A percentile compares a stretch with the other conserved stretches of the same genome.
phyloP scores from a whole-genome alignment of 2,329 filamentous ascomycete species.

The Colletotrichum limetticola region DNA sequence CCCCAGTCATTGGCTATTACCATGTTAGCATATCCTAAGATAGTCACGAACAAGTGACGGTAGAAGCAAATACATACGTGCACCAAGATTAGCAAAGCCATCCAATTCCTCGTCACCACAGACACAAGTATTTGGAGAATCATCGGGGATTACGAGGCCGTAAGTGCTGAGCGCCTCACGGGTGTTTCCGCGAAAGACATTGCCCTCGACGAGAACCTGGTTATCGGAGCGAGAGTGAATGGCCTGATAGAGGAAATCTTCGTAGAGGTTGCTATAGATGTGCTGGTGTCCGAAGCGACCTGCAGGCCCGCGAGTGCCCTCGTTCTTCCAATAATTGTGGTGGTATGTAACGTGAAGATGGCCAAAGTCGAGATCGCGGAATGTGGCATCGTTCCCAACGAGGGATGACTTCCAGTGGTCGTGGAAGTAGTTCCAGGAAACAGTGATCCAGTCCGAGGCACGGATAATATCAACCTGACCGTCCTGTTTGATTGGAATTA shows the following conservation, averaged over 20 bases:
- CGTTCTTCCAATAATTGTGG: slow-evolving; percentile 59
- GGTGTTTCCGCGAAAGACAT: slow-evolving; percentile 59
- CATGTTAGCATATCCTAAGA: slow-evolving; percentile 27
- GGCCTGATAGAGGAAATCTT: slow-evolving; percentile 58
- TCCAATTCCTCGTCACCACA: slow-evolving; percentile 65
- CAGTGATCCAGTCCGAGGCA: slow-evolving; percentile 56
- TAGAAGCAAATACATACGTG: slow-evolving; percentile 49
- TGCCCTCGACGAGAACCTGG: slow-evolving; percentile 60
- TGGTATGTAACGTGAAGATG: slow-evolving; percentile 60
- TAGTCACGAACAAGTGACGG: too few relatives aligned
- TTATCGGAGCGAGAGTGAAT: slow-evolving; percentile 60
- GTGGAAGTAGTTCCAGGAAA: slow-evolving; percentile 61
- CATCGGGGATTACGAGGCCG: slow-evolving; percentile 64
- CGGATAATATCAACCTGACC: slow-evolving; percentile 58
- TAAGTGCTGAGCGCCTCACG: slow-evolving; percentile 63
- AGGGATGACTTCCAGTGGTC: slow-evolving; percentile 57
- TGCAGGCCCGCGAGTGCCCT: slow-evolving; percentile 58
- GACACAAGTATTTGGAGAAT: slow-evolving; percentile 63
- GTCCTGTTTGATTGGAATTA: slow-evolving; percentile 42
- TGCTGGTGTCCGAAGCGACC: slow-evolving; percentile 61
- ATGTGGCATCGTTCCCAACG: slow-evolving; percentile 51
- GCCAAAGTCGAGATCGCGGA: slow-evolving; percentile 53
- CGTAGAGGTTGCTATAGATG: slow-evolving; percentile 61
- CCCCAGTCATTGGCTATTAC: slow-evolving; percentile 58
- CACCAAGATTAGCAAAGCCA: slow-evolving; percentile 64